Percentiles rank a stretch among this genome's conserved stretches.
Conservation (phyloP, 2,329 filamentous ascomycete genomes). For the Amesomyces nigricolor region DNA sequence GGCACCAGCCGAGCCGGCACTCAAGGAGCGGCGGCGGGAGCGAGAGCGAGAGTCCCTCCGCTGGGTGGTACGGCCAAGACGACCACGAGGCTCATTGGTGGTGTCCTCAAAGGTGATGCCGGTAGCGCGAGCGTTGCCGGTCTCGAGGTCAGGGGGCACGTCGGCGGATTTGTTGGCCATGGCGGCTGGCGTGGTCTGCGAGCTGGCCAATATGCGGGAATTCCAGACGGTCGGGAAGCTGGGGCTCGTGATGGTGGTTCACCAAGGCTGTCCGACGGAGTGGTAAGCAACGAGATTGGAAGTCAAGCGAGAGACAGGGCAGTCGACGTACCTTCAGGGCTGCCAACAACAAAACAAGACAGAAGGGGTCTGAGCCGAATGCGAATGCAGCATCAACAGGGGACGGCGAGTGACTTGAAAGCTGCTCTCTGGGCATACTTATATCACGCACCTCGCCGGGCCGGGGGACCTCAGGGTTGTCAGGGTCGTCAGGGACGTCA, state of each 20-base stretch:
- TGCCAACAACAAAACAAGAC: neutral
- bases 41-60: slow-evolving; percentile 4
- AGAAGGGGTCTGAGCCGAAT: neutral
- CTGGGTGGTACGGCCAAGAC: neutral
- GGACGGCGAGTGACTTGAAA: neutral
- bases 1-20: neutral
- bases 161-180: neutral
- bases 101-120: slow-evolving; percentile 5
- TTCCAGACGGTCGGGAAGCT: neutral
- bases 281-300: too few relatives aligned
- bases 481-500: too few relatives aligned
- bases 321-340: too few relatives aligned
- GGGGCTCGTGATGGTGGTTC: too few relatives aligned
- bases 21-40: slow-evolving; percentile 4
- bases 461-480: neutral
- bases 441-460: too few relatives aligned
- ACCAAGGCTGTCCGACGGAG: too few relatives aligned
- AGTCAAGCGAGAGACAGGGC: too few relatives aligned
- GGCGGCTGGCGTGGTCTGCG: neutral
- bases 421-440: neutral
- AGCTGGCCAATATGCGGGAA: neutral
- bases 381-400: neutral
- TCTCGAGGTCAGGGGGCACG: neutral
- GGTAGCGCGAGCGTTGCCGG: neutral
- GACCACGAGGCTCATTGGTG: neutral